phyloP scores from a whole-genome alignment of 768 basidiomycete genomes.

The Hericium coralloides region DNA sequence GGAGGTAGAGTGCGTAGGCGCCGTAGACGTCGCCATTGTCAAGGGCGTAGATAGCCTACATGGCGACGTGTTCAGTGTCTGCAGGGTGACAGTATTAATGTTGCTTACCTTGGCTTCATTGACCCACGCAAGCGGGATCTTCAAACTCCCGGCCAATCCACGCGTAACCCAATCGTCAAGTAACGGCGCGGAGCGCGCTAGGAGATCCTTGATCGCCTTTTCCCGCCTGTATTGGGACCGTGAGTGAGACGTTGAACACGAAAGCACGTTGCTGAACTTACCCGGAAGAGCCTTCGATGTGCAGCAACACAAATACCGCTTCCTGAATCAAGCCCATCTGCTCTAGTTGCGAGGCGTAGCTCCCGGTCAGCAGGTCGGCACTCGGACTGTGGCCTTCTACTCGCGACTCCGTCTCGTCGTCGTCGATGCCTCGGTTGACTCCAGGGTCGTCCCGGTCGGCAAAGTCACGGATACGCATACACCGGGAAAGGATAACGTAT shows the following conservation, averaged over 20 bases:
- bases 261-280: constrained; percentile 29
- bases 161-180: constrained; percentile 68
- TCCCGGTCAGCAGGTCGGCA: constrained; percentile 75
- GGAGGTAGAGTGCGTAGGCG: constrained; percentile 70
- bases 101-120: constrained; percentile 70
- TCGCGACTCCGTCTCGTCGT: constrained; percentile 32
- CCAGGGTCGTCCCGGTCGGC: constrained; percentile 62
- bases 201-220: constrained; percentile 73
- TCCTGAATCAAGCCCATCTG: constrained; percentile 72
- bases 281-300: constrained; percentile 77
- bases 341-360: constrained; percentile 86
- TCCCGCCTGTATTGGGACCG: constrained; percentile 47
- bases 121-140: constrained; percentile 83
- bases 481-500: constrained; percentile 79
- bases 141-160: constrained; percentile 65
- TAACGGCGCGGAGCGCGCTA: constrained; percentile 56
- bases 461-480: constrained; percentile 78
- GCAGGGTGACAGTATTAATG: neutral
- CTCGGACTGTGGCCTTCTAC: constrained; percentile 74
- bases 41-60: constrained; percentile 59
- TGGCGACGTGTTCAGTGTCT: constrained; percentile 1
- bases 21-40: constrained; percentile 52
- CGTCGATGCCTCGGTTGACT: constrained; percentile 24
- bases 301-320: constrained; percentile 82
- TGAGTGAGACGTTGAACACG: neutral